Conservation (phyloP, 2,329 filamentous ascomycete species). For the Grosmannia penicillata region DNA sequence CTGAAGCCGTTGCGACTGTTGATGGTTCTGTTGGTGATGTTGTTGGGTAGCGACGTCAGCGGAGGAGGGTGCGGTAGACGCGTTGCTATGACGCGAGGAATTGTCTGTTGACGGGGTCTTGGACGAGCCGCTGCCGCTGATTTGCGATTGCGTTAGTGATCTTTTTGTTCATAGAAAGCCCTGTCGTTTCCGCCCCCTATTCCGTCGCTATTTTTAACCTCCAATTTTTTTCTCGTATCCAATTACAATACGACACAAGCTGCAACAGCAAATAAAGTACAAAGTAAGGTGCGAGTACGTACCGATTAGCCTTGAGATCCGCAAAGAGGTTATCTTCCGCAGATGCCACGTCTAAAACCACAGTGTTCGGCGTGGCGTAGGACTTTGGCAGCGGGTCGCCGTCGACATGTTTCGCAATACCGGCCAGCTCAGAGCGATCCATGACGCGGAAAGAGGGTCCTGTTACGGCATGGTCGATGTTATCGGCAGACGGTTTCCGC, state of each 20-base stretch:
- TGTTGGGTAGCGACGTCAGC: conserved; percentile 25
- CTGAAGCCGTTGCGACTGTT: conserved; percentile 3
- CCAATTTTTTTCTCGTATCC: too few species aligned
- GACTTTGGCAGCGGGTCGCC: conserved; percentile 21
- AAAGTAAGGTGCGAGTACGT: conserved; percentile 18
- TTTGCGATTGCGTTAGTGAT: not conserved
- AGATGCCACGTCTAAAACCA: conserved; percentile 19
- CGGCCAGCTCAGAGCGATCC: conserved; percentile 32
- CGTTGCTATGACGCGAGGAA: conserved; percentile 47
- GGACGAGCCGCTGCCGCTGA: conserved; percentile 43
- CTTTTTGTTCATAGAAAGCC: not conserved
- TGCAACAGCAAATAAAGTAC: not conserved
- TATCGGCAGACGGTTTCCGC: conserved; percentile 45
- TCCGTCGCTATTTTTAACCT: too few species aligned
- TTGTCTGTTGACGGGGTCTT: conserved; percentile 44
- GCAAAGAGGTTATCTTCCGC: conserved; percentile 42
- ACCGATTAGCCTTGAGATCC: conserved; percentile 40
- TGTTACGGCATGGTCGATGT: conserved; percentile 35
- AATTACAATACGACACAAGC: not conserved
- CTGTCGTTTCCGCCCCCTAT: not conserved
- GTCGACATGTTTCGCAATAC: conserved; percentile 33
- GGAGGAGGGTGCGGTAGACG: conserved; percentile 46
- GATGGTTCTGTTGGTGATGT: conserved; percentile 3
- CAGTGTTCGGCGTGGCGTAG: conserved; percentile 22
- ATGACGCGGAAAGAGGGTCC: conserved; percentile 43